These are phyloP conservation scores for Colletotrichum somersetense DNA, from an alignment of 2,329 filamentous ascomycete species.

Conservation along the genomic window DNA sequence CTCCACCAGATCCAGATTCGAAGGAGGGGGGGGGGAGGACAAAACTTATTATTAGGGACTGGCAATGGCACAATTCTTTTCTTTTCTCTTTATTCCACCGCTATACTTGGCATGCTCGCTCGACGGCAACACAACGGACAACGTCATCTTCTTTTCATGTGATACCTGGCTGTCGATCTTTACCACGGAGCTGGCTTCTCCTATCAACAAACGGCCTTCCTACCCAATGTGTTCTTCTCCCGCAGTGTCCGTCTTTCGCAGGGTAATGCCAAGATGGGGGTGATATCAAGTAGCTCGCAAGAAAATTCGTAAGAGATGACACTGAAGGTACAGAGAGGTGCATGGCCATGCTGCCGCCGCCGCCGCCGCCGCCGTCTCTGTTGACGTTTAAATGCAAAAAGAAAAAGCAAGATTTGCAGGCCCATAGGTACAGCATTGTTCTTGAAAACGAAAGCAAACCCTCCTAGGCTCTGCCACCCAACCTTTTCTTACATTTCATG, in stretches of 20 bases:
- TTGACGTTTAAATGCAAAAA: conserved; percentile 17
- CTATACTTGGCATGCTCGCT: background rate
- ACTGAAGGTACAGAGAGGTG: conserved; percentile 13
- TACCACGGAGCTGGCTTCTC: conserved; percentile 11
- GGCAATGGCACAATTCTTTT: conserved; percentile 10
- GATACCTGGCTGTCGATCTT: conserved; percentile 12
- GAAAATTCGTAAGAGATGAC: conserved; percentile 9
- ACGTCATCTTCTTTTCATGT: background rate
- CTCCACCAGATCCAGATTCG: background rate
- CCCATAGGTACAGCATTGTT: conserved; percentile 25
- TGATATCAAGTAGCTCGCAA: conserved; percentile 35
- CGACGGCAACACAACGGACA: background rate
- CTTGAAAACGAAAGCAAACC: background rate
- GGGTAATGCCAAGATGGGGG: conserved; percentile 6
- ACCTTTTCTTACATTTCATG: background rate
- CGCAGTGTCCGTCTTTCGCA: background rate
- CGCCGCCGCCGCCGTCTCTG: conserved; percentile 13
- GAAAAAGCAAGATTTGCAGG: conserved; percentile 24
- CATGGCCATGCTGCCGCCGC: conserved; percentile 17
- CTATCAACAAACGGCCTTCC: background rate
- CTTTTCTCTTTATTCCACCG: conserved; percentile 12
- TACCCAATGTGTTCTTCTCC: background rate
- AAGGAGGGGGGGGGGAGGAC: background rate
- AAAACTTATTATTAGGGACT: conserved; percentile 12
- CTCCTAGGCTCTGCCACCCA: background rate